A percentile compares a stretch with the other conserved stretches of the same genome.
Evolutionary conservation across 2,329 filamentous ascomycete species (phyloP).

Genomic region (Delphinella strobiligena): DNA sequence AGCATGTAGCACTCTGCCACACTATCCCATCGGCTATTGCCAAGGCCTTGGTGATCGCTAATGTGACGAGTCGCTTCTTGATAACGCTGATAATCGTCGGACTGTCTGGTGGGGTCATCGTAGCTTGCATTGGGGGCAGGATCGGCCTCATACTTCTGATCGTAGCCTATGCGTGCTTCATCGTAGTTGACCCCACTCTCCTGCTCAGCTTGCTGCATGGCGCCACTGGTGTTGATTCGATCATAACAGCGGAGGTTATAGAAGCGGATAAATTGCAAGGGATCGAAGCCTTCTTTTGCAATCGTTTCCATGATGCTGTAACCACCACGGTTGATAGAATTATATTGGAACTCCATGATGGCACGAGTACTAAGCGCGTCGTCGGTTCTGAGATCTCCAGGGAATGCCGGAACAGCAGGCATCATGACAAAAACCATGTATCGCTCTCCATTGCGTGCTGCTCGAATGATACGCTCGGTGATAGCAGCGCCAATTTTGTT

Average conservation of each 20-base stretch:
- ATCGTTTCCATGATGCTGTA: conserved; percentile 67
- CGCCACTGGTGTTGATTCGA: conserved; percentile 58
- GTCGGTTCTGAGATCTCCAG: conserved; percentile 64
- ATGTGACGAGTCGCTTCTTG: conserved; percentile 54
- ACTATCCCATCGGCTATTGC: conserved; percentile 52
- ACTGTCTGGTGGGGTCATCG: conserved; percentile 13
- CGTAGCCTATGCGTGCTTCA: conserved; percentile 50
- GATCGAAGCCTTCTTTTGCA: conserved; percentile 53
- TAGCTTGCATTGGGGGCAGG: conserved; percentile 22
- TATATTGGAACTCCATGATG: conserved; percentile 83
- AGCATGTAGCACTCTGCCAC: conserved; percentile 78
- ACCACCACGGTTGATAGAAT: conserved; percentile 64
- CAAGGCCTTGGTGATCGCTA: conserved; percentile 31
- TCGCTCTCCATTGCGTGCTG: conserved; percentile 49
- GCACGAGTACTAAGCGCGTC: conserved; percentile 65
- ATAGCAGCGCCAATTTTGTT: conserved; percentile 73
- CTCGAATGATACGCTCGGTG: conserved; percentile 63
- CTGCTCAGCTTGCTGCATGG: conserved; percentile 49
- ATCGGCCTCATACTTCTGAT: conserved; percentile 37
- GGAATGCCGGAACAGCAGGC: conserved; percentile 70
- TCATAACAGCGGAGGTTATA: conserved; percentile 80
- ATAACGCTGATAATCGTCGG: conserved; percentile 49
- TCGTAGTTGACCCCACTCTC: conserved; percentile 57
- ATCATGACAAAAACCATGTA: conserved; percentile 71
- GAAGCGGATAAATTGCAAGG: conserved; percentile 64